Percentiles rank a stretch among this genome's conserved stretches.
These are phyloP conservation scores for Paramecium pentaurelia DNA, from an alignment of 73 alveolate species.

Conservation along the genomic window DNA sequence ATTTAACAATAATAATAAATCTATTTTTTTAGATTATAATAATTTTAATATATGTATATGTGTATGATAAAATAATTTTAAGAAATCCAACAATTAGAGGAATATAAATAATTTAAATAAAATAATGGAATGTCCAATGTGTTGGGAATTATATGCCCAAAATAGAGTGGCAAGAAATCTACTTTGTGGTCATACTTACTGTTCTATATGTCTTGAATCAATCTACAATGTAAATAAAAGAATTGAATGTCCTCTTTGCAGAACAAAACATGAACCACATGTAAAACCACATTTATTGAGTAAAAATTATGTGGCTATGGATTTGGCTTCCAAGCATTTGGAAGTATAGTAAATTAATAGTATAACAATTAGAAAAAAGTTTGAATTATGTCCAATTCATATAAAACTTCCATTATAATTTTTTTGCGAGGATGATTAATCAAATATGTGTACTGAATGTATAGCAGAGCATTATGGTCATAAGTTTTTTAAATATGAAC, in stretches of 20 bases:
- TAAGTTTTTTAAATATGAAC: conserved; percentile 78
- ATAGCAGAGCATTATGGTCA: conserved; percentile 83
- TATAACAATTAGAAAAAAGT: conserved; percentile 47
- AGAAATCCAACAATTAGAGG: neutral
- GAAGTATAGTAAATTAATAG: conserved; percentile 47
- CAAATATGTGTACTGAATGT: conserved; percentile 81
- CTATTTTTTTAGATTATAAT: too few relatives aligned
- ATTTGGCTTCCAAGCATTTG: conserved; percentile 68
- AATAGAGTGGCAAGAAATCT: conserved; percentile 74
- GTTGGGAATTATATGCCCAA: conserved; percentile 72
- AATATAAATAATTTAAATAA: neutral
- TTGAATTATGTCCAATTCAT: conserved; percentile 70
- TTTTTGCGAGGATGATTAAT: conserved; percentile 77
- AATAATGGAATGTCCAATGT: conserved; percentile 85
- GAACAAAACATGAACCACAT: conserved; percentile 70
- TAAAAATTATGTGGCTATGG: conserved; percentile 80
- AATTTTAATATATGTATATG: neutral
- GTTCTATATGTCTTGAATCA: conserved; percentile 76
- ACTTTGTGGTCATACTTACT: conserved; percentile 85
- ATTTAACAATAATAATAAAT: too few relatives aligned
- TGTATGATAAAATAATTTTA: neutral
- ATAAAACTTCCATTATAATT: conserved; percentile 67
- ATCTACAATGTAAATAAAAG: conserved; percentile 57
- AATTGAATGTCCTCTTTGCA: conserved; percentile 79
- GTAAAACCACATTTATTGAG: conserved; percentile 70